phyloP scores from a whole-genome alignment of 768 basidiomycete genomes.

The Leccinum sublutescens region DNA sequence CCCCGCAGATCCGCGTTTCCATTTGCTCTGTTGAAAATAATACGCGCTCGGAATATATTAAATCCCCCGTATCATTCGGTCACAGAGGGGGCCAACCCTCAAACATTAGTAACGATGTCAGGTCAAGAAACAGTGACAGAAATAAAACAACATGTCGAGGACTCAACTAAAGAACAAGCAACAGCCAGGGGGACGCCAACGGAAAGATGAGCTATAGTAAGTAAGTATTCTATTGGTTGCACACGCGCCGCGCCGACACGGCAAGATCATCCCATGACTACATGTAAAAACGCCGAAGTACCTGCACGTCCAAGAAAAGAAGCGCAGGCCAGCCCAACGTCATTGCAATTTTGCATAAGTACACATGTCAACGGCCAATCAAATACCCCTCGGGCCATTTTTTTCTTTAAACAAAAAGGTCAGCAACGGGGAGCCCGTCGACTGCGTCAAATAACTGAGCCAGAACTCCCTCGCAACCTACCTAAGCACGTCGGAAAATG shows the following conservation, averaged over 20 bases:
- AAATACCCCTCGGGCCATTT: not conserved
- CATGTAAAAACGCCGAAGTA: not conserved
- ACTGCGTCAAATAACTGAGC: conserved; percentile 6
- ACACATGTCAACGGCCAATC: conserved; percentile 11
- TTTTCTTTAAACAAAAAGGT: not conserved
- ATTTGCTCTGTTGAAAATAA: not conserved
- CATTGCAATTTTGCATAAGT: not conserved
- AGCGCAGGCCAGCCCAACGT: not conserved
- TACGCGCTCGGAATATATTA: not conserved
- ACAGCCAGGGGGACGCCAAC: not conserved
- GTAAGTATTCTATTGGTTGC: conserved; percentile 12
- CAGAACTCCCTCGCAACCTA: conserved; percentile 15
- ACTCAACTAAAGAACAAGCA: not conserved
- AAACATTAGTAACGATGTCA: not conserved
- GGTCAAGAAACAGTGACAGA: not conserved
- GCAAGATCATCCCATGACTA: not conserved
- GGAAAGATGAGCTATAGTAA: not conserved
- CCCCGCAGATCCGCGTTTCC: not conserved
- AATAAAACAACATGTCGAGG: not conserved
- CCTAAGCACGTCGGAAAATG: conserved; percentile 21
- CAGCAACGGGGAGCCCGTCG: not conserved
- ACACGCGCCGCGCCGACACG: not conserved
- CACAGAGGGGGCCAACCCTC: not conserved
- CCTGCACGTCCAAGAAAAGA: not conserved
- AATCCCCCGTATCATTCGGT: not conserved